Evolutionary conservation across 179 eudicot species (phyloP), one percentile per base, ranked within the genome.

Genomic region (Silene coronaria): DNA sequence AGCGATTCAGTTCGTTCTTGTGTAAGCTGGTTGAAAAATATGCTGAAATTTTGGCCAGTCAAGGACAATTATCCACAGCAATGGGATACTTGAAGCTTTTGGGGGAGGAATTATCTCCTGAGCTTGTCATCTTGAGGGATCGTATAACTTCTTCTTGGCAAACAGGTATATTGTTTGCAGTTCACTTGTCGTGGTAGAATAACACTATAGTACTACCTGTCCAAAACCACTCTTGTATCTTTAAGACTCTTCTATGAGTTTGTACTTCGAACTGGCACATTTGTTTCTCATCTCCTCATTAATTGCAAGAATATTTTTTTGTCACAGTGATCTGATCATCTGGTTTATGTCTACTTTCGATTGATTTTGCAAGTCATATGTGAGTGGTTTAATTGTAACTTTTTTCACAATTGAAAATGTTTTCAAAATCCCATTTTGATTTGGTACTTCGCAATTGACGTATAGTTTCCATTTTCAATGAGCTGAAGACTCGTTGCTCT

Each of bases 11-110:
- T 80, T 88, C 92, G 83, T 87, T 92, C 66, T 59, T 96, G 78
- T 93, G 93, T 87, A 96, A 88, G 79, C 92, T 96, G 48, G 93
- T 96, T 80, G 99, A 96, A 80, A 91, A 89, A 75, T 96, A 96
- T 82, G 93, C 92, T 75, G 97, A 96, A 80, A 93, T 96, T 77
- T 85, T 96, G 85, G 97, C 99, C 75, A 96, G 99, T 80, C 99
- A 96, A 82, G 99, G 99, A 66, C 99, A 88, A 79, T 83, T 96
- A 82, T 80, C 91, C 53, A 87, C 96, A 38, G 99, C 97, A 36
- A 87, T 93, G 93, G 93, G 88, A 58, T 96, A 91, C 79, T 82
- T 96, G 75, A 89, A 93, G 70, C 87, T 96, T 32, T 78, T 96
- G 81, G 99, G 99, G 34, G 93, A 93, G 70, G 97, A 96, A 67